A percentile compares a stretch with the other conserved stretches of the same genome.
Conservation (phyloP, 1,284 basidiomycete species). For the Vanrija pseudolonga region DNA sequence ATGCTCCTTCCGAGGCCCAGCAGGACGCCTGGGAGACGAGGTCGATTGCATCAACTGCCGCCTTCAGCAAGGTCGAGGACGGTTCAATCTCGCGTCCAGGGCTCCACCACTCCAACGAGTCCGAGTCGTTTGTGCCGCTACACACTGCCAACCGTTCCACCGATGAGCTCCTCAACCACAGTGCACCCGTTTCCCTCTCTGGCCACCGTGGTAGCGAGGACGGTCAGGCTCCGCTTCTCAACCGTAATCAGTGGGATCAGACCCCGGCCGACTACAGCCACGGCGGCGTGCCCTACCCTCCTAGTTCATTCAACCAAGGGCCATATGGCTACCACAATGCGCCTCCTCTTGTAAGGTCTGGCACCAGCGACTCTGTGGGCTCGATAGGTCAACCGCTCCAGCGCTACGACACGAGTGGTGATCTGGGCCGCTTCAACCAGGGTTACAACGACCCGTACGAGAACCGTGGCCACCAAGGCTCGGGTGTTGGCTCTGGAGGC, state of each 20-base stretch:
- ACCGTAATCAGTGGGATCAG: conserved; percentile 2
- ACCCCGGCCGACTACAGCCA: conserved; percentile 16
- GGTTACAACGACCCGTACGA: neutral
- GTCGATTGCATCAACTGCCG: conserved; percentile 36
- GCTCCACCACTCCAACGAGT: neutral
- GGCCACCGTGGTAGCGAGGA: conserved; percentile 3
- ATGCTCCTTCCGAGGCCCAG: conserved; percentile 26
- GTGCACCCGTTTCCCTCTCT: too few species aligned
- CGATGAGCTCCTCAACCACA: conserved; percentile 28
- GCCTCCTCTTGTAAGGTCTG: too few species aligned
- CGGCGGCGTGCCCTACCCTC: conserved; percentile 8
- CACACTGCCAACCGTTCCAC: conserved; percentile 30
- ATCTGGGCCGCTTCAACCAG: neutral
- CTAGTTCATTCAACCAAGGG: neutral
- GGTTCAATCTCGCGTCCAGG: neutral
- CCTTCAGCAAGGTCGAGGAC: conserved; percentile 2
- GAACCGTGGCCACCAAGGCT: too few species aligned
- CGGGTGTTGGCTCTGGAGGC: too few species aligned
- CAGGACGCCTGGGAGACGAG: conserved; percentile 39
- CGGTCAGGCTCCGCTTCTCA: neutral
- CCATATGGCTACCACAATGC: too few species aligned
- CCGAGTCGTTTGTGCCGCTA: neutral
- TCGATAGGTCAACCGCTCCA: neutral
- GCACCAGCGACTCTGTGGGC: too few species aligned
- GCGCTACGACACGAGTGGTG: neutral